Evolutionary conservation across 768 basidiomycete species (phyloP), one percentile per base, ranked within the genome.

Genomic region (Gymnopilus junonius): DNA sequence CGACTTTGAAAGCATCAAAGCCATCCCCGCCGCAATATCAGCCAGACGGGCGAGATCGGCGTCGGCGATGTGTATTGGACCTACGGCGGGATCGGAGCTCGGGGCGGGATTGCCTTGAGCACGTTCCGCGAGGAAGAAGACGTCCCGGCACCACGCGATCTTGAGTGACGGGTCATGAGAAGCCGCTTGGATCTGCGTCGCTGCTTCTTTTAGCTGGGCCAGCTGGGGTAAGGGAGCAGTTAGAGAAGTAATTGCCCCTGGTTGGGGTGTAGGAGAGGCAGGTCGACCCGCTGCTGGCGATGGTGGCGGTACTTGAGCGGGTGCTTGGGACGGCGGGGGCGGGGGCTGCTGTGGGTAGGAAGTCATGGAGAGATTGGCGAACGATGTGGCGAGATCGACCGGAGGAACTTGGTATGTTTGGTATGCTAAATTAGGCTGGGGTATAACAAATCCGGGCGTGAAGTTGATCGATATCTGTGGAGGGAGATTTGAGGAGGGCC

Each of bases 101-200:
- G 82, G 69, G 0, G 77, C 6, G 71, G 51, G 23, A 67, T 61
- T 35, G 73, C 59, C 51, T 20, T 55, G 29, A 0, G 70, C 65
- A 42, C 67, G 84, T 56, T 96, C 91, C 58, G 93, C 86, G 61
- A 96, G 86, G 69, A 87, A 85, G 61, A 95, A 74, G 59, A 96
- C 91, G 65, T 97, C 94, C 53, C 92, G 82, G 15, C 87, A 86
- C 94, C 95, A 98, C 27, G 84, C 80, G 5, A 97, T 74, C 68
- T 88, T 87, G 43, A 87, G 80, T 0, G 77, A 71, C 2, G 90
- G 89, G 67, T 88, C 87, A 61, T 84, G 83, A 39, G 70, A 70
- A 1, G 88, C 83, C 1, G 80, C 75, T 57, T 89, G 87, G 23
- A 91, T 76, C 12, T 83, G 73, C 3, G 78, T 73, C 0, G 85